Evolutionary conservation across 257 asterid species (phyloP), one percentile per base, ranked within the genome.

Genomic region (Fraxinus excelsior): DNA sequence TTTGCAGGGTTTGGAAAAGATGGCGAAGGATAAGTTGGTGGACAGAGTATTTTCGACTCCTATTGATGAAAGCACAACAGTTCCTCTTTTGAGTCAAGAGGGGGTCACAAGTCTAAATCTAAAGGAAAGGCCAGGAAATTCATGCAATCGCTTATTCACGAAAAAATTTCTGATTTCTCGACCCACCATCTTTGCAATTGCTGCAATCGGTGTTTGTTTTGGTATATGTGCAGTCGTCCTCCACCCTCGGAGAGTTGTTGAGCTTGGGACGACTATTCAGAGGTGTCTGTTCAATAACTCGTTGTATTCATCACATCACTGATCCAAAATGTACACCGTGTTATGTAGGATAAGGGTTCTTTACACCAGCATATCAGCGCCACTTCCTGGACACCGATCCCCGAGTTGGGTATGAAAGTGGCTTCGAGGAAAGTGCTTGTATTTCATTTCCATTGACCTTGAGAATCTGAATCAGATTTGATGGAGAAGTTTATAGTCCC

Each of bases 141-240:
- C 93, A 13, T 80, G 90, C 80, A 67, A 84, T 46, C 89, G 37
- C 19, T 70, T 72, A 31, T 71, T 81, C 7, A 80, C 82, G 0
- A 86, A 83, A 78, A 73, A 79, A 1, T 34, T 81, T 25, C 67
- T 82, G 53, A 80, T 85, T 18, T 84, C 90, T 35, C 90, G 94
- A 3, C 87, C 86, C 34, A 85, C 89, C 37, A 49, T 92, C 37
- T 74, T 81, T 73, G 83, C 80, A 0, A 74, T 86, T 16, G 58
- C 88, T 38, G 93, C 88, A 8, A 67, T 88, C 10, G 82, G 93
- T 28, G 82, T 91, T 44, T 96, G 99, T 75, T 87, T 84, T 42
- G 98, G 97, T 69, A 74, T 93, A 12, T 96, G 97, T 69, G 87
- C 88, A 6, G 89, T 82, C 31, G 72, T 84, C 32, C 79, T 96